A percentile compares a stretch with the other conserved stretches of the same genome.
Evolutionary conservation across 2,329 filamentous ascomycete genomes (phyloP).

Genomic region (Penicillium aurantiogriseum): DNA sequence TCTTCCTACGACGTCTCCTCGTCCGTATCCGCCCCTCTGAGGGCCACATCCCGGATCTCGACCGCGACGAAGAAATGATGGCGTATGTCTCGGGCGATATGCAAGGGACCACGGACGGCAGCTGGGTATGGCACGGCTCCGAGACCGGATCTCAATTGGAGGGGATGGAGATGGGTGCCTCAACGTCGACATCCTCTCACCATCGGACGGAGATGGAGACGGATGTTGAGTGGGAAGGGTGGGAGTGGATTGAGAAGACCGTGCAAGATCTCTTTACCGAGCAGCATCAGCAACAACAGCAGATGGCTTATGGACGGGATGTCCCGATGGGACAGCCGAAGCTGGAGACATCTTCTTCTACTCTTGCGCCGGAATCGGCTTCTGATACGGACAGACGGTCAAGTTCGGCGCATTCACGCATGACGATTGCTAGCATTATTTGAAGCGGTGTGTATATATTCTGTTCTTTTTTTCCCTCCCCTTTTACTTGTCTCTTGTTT

Average conservation of each 20-base stretch:
- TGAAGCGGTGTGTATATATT: constrained; percentile 19
- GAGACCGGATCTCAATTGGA: constrained; percentile 49
- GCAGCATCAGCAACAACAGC: constrained; percentile 24
- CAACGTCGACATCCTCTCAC: constrained; percentile 15
- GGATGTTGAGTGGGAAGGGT: constrained; percentile 72
- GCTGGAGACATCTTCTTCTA: constrained; percentile 10
- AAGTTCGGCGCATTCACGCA: constrained; percentile 40
- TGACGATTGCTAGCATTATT: constrained; percentile 50
- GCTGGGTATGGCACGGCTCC: constrained; percentile 77
- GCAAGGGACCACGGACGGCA: constrained; percentile 72
- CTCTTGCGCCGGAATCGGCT: constrained; percentile 24
- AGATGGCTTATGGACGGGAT: constrained; percentile 4
- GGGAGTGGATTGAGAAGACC: constrained; percentile 69
- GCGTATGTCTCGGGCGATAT: constrained; percentile 83
- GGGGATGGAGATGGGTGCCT: constrained; percentile 19
- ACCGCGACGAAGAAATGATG: constrained; percentile 80
- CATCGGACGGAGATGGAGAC: constrained; percentile 54
- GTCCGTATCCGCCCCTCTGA: constrained; percentile 49
- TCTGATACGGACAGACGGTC: constrained; percentile 28
- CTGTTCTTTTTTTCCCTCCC: not conserved
- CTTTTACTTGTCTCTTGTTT: not conserved
- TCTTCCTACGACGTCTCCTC: constrained; percentile 71
- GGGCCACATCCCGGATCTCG: constrained; percentile 43
- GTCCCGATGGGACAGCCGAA: constrained; percentile 21
- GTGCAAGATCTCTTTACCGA: constrained; percentile 45